Evolutionary conservation across 1,284 basidiomycete species (phyloP).

Genomic region (Fomitopsis pinicola): DNA sequence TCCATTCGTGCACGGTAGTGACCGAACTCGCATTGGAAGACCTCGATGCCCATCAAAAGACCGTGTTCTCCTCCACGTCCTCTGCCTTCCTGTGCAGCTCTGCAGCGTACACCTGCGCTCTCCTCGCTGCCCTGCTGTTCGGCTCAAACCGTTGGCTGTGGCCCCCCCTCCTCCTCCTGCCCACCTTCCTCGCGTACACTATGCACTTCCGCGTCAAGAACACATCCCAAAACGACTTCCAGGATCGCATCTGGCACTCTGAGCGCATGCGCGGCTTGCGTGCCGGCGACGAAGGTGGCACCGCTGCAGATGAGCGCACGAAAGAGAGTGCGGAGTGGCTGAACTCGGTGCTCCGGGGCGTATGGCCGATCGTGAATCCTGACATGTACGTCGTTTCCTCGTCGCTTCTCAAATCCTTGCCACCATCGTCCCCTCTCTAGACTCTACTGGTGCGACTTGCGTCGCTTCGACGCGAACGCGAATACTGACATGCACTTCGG

Average conservation of each 20-base stretch:
- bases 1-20: not conserved
- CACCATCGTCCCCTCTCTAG: not conserved
- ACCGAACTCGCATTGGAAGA: constrained; percentile 15
- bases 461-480: not conserved
- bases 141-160: constrained; percentile 24
- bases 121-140: constrained; percentile 22
- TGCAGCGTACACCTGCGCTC: constrained; percentile 19
- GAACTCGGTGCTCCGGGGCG: constrained; percentile 30
- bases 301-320: constrained; percentile 27
- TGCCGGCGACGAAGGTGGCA: constrained; percentile 29
- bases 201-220: constrained; percentile 28
- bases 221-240: constrained; percentile 26
- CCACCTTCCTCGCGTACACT: constrained; percentile 24
- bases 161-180: constrained; percentile 20
- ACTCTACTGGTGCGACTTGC: not conserved
- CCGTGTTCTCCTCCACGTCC: constrained; percentile 19
- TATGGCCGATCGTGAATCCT: constrained; percentile 37
- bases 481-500: not conserved
- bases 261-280: constrained; percentile 33
- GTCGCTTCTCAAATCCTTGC: not conserved
- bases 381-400: constrained; percentile 22
- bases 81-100: constrained; percentile 22
- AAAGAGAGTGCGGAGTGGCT: constrained; percentile 38
- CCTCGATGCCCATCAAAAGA: constrained; percentile 25
- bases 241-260: constrained; percentile 32